These are phyloP conservation scores for Seiridium unicorne DNA, from an alignment of 2,329 filamentous ascomycete genomes.

Conservation along the genomic window DNA sequence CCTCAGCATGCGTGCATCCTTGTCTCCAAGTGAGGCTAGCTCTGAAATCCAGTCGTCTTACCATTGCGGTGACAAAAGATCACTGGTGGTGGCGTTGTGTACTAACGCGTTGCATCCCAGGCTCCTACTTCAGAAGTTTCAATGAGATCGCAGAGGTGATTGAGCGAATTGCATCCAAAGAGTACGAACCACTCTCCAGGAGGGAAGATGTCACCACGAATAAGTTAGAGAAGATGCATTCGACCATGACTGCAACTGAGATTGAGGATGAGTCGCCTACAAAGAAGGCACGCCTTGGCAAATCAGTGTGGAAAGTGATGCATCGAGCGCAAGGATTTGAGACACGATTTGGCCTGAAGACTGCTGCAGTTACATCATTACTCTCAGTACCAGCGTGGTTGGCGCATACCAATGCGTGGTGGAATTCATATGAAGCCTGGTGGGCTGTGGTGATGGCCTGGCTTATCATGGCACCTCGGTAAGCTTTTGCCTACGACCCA, in stretches of 20 bases:
- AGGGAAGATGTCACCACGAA: constrained; percentile 19
- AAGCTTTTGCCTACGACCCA: constrained; percentile 12
- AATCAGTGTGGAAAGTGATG: constrained; percentile 46
- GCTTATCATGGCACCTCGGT: constrained; percentile 53
- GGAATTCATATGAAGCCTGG: constrained; percentile 55
- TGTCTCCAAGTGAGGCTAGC: constrained; percentile 5
- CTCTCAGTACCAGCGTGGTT: constrained; percentile 56
- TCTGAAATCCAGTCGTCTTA: background rate
- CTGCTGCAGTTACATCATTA: constrained; percentile 47
- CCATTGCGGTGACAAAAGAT: background rate
- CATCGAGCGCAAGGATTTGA: constrained; percentile 58
- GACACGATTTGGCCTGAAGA: constrained; percentile 56
- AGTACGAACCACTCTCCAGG: constrained; percentile 30
- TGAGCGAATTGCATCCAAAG: constrained; percentile 37
- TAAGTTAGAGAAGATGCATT: constrained; percentile 31
- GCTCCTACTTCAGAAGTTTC: constrained; percentile 43
- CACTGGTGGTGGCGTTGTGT: too few relatives aligned
- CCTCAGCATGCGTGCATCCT: too few relatives aligned
- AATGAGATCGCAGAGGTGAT: constrained; percentile 41
- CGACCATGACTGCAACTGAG: constrained; percentile 36
- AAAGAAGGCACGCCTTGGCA: constrained; percentile 30
- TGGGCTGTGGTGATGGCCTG: constrained; percentile 58
- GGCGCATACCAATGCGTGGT: constrained; percentile 43
- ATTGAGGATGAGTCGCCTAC: constrained; percentile 30
- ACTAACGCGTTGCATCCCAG: constrained; percentile 9